Base-by-base conservation (phyloP, 2,329 filamentous ascomycete species). In the Fusarium mundagurra region DNA sequence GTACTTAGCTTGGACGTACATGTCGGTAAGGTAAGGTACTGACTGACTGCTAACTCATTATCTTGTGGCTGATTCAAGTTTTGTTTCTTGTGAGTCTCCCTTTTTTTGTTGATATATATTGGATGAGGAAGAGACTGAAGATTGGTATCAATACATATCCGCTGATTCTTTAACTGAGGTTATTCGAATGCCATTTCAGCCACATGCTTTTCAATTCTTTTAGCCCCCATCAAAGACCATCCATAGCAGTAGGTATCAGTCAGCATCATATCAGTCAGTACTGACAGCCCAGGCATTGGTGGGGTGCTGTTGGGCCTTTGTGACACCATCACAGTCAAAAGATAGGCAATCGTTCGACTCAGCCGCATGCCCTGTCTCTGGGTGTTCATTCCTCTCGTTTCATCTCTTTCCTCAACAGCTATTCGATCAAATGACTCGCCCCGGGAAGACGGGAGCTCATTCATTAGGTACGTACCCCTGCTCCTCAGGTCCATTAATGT, bases 281-380 rank as follows among this genome's bases (percentile, higher is more conserved):
- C n/a, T 13, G 43, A 22, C 22, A 38, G n/a, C n/a, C n/a, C 53
- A 31, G 45, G 48, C 41, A 50, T 57, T 65, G 67, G 74, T 78
- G 74, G 76, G 70, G 66, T 76, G 68, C 72, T 78, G 63, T 67
- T 69, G 58, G 67, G 62, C 64, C 48, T 66, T 54, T 38, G 75
- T 76, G 72, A 77, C 75, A 77, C 74, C 76, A 77, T 73, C 73
- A 47, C 39, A 53, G 60, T 38, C 59, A 55, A 39, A 38, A 67
- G 62, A 50, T 67, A 47, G 31, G 50, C 50, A 53, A 71, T 76
- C 72, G 72, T 64, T 66, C 76, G 73, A 76, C 72, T 71, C 76
- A 76, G 74, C 74, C 71, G 74, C 70, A 72, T 64, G 61, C 64
- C 45, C 64, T 69, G 39, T 20, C 65, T 64, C 43, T 31, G 31